A percentile compares a stretch with the other conserved stretches of the same genome.
Conservation (phyloP, 208 protist genomes). For the Leishmania braziliensis region DNA sequence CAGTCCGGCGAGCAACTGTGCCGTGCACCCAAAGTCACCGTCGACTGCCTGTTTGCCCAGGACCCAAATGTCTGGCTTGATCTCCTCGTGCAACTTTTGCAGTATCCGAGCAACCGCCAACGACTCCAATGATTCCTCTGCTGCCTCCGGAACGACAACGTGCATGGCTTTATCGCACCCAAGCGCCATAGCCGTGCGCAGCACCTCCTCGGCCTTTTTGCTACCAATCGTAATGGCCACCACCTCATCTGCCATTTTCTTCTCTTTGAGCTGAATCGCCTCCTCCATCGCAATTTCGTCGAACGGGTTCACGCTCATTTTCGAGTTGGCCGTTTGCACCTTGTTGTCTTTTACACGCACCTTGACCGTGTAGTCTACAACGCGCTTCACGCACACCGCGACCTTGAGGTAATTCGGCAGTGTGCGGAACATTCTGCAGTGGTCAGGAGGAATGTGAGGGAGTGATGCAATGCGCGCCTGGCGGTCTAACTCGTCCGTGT, state of each 20-base stretch:
- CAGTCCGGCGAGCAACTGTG: slow-evolving; percentile 94
- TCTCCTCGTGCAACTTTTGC: slow-evolving; percentile 85
- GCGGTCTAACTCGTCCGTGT: not conserved
- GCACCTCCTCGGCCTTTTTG: slow-evolving; percentile 87
- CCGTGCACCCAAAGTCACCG: slow-evolving; percentile 93
- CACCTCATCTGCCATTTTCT: slow-evolving; percentile 88
- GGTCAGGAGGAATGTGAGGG: not conserved
- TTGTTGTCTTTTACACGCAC: slow-evolving; percentile 96
- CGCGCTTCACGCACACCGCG: slow-evolving; percentile 96
- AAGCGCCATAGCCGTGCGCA: slow-evolving; percentile 95
- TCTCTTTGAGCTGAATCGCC: slow-evolving; percentile 95
- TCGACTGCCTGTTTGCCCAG: slow-evolving; percentile 98
- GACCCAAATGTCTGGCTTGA: slow-evolving; percentile 90
- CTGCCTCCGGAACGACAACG: slow-evolving; percentile 76
- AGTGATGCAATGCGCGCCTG: not conserved
- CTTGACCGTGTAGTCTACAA: slow-evolving; percentile 97
- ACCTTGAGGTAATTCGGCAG: slow-evolving; percentile 76
- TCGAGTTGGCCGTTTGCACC: slow-evolving; percentile 94
- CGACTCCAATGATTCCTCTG: slow-evolving; percentile 81
- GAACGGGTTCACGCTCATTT: slow-evolving; percentile 98
- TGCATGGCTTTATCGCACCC: slow-evolving; percentile 96
- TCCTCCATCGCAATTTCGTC: slow-evolving; percentile 97
- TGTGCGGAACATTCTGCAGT: slow-evolving; percentile 47
- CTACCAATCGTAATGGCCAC: slow-evolving; percentile 94
- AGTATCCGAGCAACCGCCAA: slow-evolving; percentile 94